phyloP scores from a whole-genome alignment of 352 stramenopile species.

The Pythium pectinolyticum region DNA sequence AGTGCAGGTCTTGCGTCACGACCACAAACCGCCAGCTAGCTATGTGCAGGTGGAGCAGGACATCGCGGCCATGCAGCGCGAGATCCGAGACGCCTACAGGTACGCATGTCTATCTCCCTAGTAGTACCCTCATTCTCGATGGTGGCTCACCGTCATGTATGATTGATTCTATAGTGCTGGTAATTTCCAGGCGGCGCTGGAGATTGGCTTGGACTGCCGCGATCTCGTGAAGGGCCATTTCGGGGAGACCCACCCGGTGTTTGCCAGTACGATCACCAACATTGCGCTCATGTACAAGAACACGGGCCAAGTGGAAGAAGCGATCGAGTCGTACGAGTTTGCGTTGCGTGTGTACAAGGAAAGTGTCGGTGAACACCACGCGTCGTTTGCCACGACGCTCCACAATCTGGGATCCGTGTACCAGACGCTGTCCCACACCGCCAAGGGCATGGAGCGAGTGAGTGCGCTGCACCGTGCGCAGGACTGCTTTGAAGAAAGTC shows the following conservation, averaged over 20 bases:
- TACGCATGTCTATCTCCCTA: conserved; percentile 26
- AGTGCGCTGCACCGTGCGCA: conserved; percentile 59
- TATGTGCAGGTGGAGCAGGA: conserved; percentile 79
- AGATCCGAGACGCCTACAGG: conserved; percentile 84
- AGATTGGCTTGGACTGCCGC: conserved; percentile 65
- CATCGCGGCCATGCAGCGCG: conserved; percentile 77
- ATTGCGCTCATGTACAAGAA: conserved; percentile 90
- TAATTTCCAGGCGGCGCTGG: conserved; percentile 63
- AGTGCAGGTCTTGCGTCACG: conserved; percentile 65
- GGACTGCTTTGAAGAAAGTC: conserved; percentile 78
- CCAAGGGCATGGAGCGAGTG: conserved; percentile 70
- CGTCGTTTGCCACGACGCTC: conserved; percentile 81
- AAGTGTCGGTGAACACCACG: conserved; percentile 76
- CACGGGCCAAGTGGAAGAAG: conserved; percentile 68
- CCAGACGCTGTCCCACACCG: conserved; percentile 53
- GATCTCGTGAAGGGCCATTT: conserved; percentile 76
- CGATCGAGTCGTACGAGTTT: conserved; percentile 80
- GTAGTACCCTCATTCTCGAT: too few species aligned
- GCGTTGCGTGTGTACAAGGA: conserved; percentile 81
- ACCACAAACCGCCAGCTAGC: conserved; percentile 52
- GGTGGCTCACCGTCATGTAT: too few species aligned
- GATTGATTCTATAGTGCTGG: too few species aligned
- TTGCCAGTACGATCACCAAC: conserved; percentile 84
- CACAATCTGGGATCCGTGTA: conserved; percentile 83
- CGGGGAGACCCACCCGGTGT: conserved; percentile 76